Conservation (phyloP, 1,139 yeast genomes). For the Debaryomyces fabryi region DNA sequence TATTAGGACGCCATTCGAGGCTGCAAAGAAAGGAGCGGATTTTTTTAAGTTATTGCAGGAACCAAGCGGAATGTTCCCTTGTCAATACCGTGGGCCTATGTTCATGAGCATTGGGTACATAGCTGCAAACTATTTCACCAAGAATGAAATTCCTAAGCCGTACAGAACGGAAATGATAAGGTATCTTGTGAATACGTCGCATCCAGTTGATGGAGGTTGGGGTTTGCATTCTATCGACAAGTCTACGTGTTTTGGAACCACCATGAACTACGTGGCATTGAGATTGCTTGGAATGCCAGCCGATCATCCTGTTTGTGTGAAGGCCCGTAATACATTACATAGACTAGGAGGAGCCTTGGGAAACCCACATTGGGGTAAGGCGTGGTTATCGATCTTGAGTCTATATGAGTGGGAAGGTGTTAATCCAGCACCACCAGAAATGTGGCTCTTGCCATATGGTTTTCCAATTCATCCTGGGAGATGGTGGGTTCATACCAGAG, state of each 20-base stretch:
- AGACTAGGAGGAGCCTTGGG: constrained; percentile 87
- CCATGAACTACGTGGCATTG: constrained; percentile 78
- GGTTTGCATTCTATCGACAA: constrained; percentile 91
- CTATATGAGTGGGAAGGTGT: constrained; percentile 95
- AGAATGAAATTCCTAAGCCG: constrained; percentile 67
- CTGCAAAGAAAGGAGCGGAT: constrained; percentile 75
- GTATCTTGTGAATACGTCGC: constrained; percentile 84
- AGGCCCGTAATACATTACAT: constrained; percentile 72
- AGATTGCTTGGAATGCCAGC: constrained; percentile 75
- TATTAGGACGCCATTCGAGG: constrained; percentile 53
- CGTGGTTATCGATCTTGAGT: constrained; percentile 81
- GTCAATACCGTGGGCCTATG: constrained; percentile 97
- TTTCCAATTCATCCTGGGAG: constrained; percentile 90
- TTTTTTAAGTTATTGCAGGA: constrained; percentile 70
- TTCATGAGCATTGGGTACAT: constrained; percentile 92
- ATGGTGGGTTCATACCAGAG: constrained; percentile 99
- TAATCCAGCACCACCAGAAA: constrained; percentile 96
- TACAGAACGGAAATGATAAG: constrained; percentile 72
- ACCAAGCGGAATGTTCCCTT: constrained; percentile 79
- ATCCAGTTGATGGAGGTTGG: constrained; percentile 99
- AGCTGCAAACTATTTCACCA: constrained; percentile 70
- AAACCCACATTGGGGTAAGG: constrained; percentile 97
- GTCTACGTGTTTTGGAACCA: constrained; percentile 93
- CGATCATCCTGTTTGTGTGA: constrained; percentile 76
- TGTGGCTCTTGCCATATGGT: constrained; percentile 84